Conservation (phyloP, 352 stramenopile species). For the Phytophthora constricta region DNA sequence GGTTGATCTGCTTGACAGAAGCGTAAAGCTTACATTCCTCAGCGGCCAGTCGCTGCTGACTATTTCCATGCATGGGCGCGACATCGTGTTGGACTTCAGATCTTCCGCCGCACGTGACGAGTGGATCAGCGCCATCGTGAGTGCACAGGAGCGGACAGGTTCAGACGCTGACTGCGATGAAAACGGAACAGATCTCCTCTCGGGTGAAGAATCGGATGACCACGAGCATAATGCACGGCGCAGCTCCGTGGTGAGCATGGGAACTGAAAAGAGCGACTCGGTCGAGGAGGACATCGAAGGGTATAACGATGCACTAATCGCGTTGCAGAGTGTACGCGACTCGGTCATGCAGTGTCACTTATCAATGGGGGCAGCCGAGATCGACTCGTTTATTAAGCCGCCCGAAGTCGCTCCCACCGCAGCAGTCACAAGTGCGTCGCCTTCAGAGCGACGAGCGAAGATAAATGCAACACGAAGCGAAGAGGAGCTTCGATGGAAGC, state of each 20-base stretch:
- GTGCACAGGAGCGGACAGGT: constrained; percentile 46
- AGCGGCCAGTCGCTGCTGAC: constrained; percentile 63
- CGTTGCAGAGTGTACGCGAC: constrained; percentile 64
- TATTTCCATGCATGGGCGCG: constrained; percentile 50
- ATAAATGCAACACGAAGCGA: constrained; percentile 38
- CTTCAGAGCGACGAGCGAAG: constrained; percentile 41
- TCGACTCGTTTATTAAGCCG: constrained; percentile 30
- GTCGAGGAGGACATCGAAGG: constrained; percentile 39
- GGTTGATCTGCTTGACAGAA: constrained; percentile 67
- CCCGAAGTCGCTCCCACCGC: constrained; percentile 8
- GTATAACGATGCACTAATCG: constrained; percentile 63
- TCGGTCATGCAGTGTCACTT: constrained; percentile 71
- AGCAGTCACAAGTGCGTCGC: constrained; percentile 13
- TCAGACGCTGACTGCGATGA: constrained; percentile 43
- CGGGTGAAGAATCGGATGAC: constrained; percentile 46
- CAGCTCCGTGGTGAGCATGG: constrained; percentile 22
- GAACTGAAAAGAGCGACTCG: constrained; percentile 26
- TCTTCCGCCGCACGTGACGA: constrained; percentile 52
- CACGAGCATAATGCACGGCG: constrained; percentile 10
- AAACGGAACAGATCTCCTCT: constrained; percentile 50
- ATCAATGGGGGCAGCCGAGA: constrained; percentile 48
- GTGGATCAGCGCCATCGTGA: constrained; percentile 72
- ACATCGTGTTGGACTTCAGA: constrained; percentile 60
- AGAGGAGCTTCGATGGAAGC: constrained; percentile 43
- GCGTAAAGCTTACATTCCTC: constrained; percentile 67